phyloP scores from a whole-genome alignment of 1,139 yeast genomes.

The Saccharomycopsis hybrid region DNA sequence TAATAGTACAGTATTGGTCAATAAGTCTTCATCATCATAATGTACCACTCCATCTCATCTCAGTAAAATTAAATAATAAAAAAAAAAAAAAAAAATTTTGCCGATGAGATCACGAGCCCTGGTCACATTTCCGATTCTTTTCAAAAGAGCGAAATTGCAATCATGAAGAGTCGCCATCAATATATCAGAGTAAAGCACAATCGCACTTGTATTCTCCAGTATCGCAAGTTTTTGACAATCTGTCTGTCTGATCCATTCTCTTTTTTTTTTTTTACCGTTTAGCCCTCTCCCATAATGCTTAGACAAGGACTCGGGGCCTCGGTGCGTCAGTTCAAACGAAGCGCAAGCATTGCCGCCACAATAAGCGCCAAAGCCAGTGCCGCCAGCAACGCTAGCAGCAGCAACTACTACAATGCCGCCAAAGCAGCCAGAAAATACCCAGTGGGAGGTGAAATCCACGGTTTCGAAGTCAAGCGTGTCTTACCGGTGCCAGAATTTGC shows the following conservation, averaged over 20 bases:
- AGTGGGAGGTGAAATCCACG: constrained; percentile 55
- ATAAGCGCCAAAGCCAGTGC: too few species aligned
- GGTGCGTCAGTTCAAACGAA: background rate
- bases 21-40: too few species aligned
- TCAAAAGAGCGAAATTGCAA: background rate
- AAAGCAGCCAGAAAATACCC: constrained; percentile 44
- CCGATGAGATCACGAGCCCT: background rate
- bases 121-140: background rate
- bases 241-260: too few species aligned
- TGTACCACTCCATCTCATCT: background rate
- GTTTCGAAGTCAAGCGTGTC: constrained; percentile 57
- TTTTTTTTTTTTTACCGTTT: too few species aligned
- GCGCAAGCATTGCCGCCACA: too few species aligned
- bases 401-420: constrained; percentile 24
- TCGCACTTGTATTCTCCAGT: too few species aligned
- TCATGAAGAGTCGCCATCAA: too few species aligned
- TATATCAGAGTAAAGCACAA: too few species aligned
- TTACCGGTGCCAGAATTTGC: constrained; percentile 76
- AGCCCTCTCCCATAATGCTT: background rate
- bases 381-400: too few species aligned
- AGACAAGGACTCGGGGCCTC: background rate
- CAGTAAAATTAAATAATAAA: background rate
- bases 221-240: too few species aligned
- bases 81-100: constrained; percentile 1
- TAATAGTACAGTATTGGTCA: too few species aligned